Evolutionary conservation across 2,329 filamentous ascomycete genomes (phyloP).

Genomic region (Cladophialophora carrionii): DNA sequence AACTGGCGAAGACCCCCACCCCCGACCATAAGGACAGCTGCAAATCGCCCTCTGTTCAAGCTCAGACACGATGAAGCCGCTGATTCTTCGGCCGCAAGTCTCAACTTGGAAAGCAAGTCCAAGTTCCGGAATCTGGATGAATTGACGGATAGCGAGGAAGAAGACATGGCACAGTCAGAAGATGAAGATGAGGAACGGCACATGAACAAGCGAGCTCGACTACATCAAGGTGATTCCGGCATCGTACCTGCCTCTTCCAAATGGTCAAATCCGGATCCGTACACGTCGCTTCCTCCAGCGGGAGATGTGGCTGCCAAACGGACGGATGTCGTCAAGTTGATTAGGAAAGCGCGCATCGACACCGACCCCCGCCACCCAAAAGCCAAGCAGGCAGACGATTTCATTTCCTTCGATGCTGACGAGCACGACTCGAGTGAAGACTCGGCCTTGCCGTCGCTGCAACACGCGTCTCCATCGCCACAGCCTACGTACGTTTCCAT

Average conservation of each 20-base stretch:
- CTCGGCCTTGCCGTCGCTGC: neutral
- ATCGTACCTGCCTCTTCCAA: slow-evolving; percentile 58
- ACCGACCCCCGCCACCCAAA: slow-evolving; percentile 60
- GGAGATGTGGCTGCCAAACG: slow-evolving; percentile 75
- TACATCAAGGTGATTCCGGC: slow-evolving; percentile 37
- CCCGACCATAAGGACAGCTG: slow-evolving; percentile 13
- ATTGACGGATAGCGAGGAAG: slow-evolving; percentile 52
- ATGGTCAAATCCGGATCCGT: slow-evolving; percentile 96
- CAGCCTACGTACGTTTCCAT: slow-evolving; percentile 40
- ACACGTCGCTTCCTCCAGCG: slow-evolving; percentile 80
- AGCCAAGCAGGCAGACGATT: slow-evolving; percentile 58
- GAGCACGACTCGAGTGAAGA: slow-evolving; percentile 41
- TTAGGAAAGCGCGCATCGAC: slow-evolving; percentile 80
- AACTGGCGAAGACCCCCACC: slow-evolving; percentile 11
- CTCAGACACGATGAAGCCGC: slow-evolving; percentile 24
- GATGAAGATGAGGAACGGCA: slow-evolving; percentile 41
- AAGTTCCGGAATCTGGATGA: slow-evolving; percentile 43
- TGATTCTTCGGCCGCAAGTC: slow-evolving; percentile 21
- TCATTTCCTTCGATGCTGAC: slow-evolving; percentile 79
- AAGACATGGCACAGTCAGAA: slow-evolving; percentile 50
- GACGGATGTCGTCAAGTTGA: slow-evolving; percentile 85
- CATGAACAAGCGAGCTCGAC: slow-evolving; percentile 45
- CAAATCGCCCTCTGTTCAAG: slow-evolving; percentile 30
- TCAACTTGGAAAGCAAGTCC: slow-evolving; percentile 28
- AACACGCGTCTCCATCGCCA: neutral